A percentile compares a stretch with the other conserved stretches of the same genome.
These are phyloP conservation scores for Sicyos baderoa DNA, from an alignment of 306 rosid genomes.

Conservation along the genomic window DNA sequence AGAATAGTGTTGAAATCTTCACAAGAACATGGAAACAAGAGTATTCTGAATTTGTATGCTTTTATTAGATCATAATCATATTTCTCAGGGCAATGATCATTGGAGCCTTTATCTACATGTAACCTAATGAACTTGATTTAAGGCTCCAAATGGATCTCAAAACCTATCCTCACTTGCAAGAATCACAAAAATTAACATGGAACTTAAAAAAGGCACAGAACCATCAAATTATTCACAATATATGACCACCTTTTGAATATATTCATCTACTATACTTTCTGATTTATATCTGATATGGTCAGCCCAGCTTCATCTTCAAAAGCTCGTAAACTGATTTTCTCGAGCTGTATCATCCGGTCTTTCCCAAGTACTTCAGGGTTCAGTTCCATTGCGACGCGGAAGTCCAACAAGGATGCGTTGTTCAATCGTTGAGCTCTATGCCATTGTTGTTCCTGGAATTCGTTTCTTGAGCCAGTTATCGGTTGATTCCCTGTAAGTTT, in stretches of 20 bases:
- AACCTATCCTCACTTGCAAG: conserved; percentile 10
- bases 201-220: conserved; percentile 27
- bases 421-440: conserved; percentile 33
- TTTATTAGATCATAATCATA: conserved; percentile 12
- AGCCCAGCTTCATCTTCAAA: conserved; percentile 50
- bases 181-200: conserved; percentile 9
- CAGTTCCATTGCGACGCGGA: conserved; percentile 62
- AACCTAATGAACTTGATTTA: conserved; percentile 30
- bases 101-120: conserved; percentile 33
- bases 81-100: conserved; percentile 33
- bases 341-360: conserved; percentile 75
- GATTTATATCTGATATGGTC: conserved; percentile 11
- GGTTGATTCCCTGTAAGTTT: conserved; percentile 25
- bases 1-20: neutral
- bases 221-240: conserved; percentile 28
- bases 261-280: conserved; percentile 7
- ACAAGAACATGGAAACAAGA: neutral
- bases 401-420: conserved; percentile 46
- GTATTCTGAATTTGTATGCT: neutral
- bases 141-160: conserved; percentile 22
- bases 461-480: conserved; percentile 28
- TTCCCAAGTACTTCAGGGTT: conserved; percentile 69
- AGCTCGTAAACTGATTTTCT: conserved; percentile 56
- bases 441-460: conserved; percentile 28
- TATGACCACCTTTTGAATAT: conserved; percentile 25